phyloP scores from a whole-genome alignment of 768 basidiomycete genomes.

The Kwoniella shandongensis region DNA sequence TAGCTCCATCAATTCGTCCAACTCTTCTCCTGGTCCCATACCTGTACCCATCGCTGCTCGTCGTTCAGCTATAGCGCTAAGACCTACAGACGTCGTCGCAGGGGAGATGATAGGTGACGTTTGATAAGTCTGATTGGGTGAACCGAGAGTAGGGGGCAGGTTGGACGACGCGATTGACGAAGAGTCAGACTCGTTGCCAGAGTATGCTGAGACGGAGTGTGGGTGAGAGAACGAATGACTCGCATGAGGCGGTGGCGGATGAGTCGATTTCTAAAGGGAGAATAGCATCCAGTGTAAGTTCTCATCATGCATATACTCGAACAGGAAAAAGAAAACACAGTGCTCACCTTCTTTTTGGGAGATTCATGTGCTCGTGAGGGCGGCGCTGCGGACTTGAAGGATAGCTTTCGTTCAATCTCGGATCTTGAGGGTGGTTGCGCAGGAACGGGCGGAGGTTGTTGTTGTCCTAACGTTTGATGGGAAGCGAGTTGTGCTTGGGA shows the following conservation, averaged over 20 bases:
- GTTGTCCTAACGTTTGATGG: neutral
- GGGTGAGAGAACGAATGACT: slow-evolving; percentile 1
- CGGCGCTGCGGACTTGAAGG: slow-evolving; percentile 38
- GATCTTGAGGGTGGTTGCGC: slow-evolving; percentile 42
- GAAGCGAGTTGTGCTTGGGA: neutral
- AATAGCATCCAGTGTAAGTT: neutral
- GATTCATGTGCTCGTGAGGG: slow-evolving; percentile 22
- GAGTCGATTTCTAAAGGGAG: slow-evolving; percentile 5
- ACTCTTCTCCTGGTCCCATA: slow-evolving; percentile 14
- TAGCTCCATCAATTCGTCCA: slow-evolving; percentile 32
- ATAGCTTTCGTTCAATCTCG: slow-evolving; percentile 50
- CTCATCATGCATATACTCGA: neutral
- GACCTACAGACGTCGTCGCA: slow-evolving; percentile 18
- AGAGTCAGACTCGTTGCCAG: slow-evolving; percentile 49
- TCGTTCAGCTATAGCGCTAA: slow-evolving; percentile 36
- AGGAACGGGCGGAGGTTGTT: slow-evolving; percentile 11
- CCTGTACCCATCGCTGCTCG: slow-evolving; percentile 11
- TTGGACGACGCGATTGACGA: slow-evolving; percentile 40
- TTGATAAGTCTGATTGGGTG: slow-evolving; percentile 19
- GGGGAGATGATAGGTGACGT: slow-evolving; percentile 29
- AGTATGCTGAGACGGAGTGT: slow-evolving; percentile 9
- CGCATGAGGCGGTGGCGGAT: slow-evolving; percentile 16
- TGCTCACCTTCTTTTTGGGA: slow-evolving; percentile 40
- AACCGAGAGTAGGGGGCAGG: slow-evolving; percentile 18
- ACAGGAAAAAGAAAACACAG: neutral